Evolutionary conservation across 768 basidiomycete genomes (phyloP), one percentile per base, ranked within the genome.

Genomic region (Leccinellum luteum): DNA sequence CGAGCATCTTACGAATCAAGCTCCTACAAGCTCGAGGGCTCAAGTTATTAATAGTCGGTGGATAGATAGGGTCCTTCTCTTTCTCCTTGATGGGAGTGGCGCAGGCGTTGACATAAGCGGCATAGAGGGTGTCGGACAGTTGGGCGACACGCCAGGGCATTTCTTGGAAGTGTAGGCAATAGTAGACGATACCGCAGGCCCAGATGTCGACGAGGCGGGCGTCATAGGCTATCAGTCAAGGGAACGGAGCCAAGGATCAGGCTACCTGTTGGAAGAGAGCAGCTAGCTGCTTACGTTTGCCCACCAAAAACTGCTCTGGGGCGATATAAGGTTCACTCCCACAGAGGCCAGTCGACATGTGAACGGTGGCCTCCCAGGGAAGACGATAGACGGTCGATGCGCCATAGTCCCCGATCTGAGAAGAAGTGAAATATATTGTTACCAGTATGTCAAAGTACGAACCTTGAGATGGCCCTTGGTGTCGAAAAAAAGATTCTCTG

Each of bases 291-390:
- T 85, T 81, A 96, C 96, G 94, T 86, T 97, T 95, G 68, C 89
- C 86, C 64, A 94, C 86, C 64, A 94, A 76, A 68, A 98, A 99
- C 75, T 97, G 92, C 73, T 99, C 96, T 28, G 97, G 97, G 9
- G 96, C 96, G 67, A 99, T 99, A 75, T 99, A 99, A 1, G 96
- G 96, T 70, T 99, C 96, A 66, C 92, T 94, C 25, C 96, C 96
- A 66, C 96, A 99, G 30, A 99, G 82, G 4, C 96, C 96, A 27
- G 94, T 97, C 14, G 92, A 94, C 85, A 98, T 88, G 72, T 99
- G 96, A 50, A 98, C 88, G 43, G 94, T 97, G 53, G 88, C 79
- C 77, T 99, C 95, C 96, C 96, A 99, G 43, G 97, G 97, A 55
- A 99, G 85, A 58, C 96, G 85, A 74, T 98, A 99, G 51, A 99